Conservation (phyloP, 352 stramenopile genomes). For the Globisporangium perplexum region DNA sequence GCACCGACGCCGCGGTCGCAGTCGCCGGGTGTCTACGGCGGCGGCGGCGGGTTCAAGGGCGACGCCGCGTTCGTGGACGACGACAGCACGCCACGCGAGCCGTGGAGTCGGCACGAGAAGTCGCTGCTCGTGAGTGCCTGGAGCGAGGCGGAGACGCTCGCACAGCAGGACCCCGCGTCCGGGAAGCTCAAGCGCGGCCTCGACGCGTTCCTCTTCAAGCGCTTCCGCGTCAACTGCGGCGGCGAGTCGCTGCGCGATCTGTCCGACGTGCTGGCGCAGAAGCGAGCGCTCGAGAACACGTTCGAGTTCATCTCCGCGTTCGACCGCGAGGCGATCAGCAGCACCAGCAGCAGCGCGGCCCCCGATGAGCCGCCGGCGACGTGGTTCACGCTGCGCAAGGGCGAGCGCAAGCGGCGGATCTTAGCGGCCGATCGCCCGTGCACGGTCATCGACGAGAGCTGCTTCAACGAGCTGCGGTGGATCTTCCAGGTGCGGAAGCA, state of each 20-base stretch:
- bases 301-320: conserved; percentile 7
- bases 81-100: background rate
- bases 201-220: conserved; percentile 6
- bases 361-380: background rate
- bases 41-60: background rate
- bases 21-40: background rate
- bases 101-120: conserved; percentile 7
- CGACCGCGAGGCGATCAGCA: background rate
- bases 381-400: conserved; percentile 11
- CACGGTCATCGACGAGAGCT: conserved; percentile 7
- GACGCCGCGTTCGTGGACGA: background rate
- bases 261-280: conserved; percentile 2
- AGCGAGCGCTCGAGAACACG: conserved; percentile 5
- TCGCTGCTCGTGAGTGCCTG: conserved; percentile 5
- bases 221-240: conserved; percentile 4
- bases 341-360: background rate
- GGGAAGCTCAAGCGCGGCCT: background rate
- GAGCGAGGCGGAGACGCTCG: conserved; percentile 5
- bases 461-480: conserved; percentile 6
- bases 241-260: conserved; percentile 2
- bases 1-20: background rate
- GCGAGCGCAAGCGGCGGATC: conserved; percentile 7
- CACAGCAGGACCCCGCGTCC: conserved; percentile 1
- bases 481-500: conserved; percentile 6
- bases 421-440: background rate